Evolutionary conservation across 2,329 filamentous ascomycete species (phyloP).

Genomic region (Colletotrichum melonis): DNA sequence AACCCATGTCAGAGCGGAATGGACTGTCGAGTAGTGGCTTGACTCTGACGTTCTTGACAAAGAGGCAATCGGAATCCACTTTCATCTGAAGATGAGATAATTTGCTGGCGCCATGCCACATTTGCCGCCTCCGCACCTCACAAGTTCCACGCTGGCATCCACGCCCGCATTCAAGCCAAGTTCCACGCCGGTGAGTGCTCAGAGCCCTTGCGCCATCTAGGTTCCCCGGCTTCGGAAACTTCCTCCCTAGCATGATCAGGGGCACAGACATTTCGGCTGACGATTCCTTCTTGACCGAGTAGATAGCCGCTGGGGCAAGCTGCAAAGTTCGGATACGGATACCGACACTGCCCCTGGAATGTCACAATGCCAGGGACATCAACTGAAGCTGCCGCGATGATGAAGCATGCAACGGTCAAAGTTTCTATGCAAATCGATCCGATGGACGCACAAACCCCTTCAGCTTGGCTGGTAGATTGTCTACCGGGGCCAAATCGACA

Average conservation of each 20-base stretch:
- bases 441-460: not conserved
- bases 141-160: conserved; percentile 10
- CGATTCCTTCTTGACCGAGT: not conserved
- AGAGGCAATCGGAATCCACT: conserved; percentile 14
- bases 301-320: not conserved
- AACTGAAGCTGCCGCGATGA: not conserved
- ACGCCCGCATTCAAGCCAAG: conserved; percentile 3
- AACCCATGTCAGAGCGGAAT: not conserved
- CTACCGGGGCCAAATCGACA: not conserved
- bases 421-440: not conserved
- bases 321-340: not conserved
- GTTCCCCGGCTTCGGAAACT: conserved; percentile 16
- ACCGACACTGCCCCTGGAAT: not conserved
- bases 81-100: conserved; percentile 5
- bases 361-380: not conserved
- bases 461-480: not conserved
- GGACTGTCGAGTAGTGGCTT: not conserved
- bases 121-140: not conserved
- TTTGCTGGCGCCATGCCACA: not conserved
- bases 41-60: not conserved
- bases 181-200: conserved; percentile 18
- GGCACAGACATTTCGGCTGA: not conserved
- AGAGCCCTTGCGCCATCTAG: not conserved
- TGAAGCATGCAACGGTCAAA: not conserved
- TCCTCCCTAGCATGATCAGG: conserved; percentile 2